Evolutionary conservation across 352 stramenopile genomes (phyloP), one percentile per base, ranked within the genome.

Genomic region (Globisporangium barbulae): DNA sequence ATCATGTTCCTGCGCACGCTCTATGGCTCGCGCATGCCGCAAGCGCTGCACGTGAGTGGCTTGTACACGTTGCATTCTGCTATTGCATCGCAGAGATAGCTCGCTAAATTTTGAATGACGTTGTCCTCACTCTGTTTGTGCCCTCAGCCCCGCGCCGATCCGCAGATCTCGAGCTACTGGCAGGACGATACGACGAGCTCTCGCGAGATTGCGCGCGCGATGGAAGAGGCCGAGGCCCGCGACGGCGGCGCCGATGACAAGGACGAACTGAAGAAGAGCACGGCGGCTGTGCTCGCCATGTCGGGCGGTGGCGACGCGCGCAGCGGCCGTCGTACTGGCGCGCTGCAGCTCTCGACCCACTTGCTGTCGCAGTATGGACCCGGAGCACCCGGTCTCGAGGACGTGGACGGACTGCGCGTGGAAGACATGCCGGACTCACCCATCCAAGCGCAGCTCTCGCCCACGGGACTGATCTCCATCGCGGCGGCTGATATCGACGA

Each of bases 401-500:
- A 89, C 33, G 52, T 86, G 33, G 70, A 83, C n/a, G 64, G 70
- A 0, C 37, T 84, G 17, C 58, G 67, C 19, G 67, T 88, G 25
- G 74, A 82, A 31, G 76, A 87, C 58, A 75, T 91, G 64, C 61
- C 72, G 6, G 64, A 70, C 0, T 80, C 75, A 7, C 72, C 80
- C 6, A 54, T 85, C 9, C 76, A 75, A 37, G 65, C 81, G 31
- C 79, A 91, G 53, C 66, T 94, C 61, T 92, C 83, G 47, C 85
- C 85, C 21, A 72, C 81, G 12, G 85, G 85, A 0, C 73, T 94
- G 37, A 94, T 94, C 58, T 94, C 85, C 7, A 92, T 94, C 58
- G 85, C 85, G 47, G 85, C 85, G 4, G 85, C 85, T 3, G 85
- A 94, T 60, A 90, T 94, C 53, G 85, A 94, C 61, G 81, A 94